Evolutionary conservation across 768 basidiomycete species (phyloP), one percentile per base, ranked within the genome.

Genomic region (Termitomyces sp.): DNA sequence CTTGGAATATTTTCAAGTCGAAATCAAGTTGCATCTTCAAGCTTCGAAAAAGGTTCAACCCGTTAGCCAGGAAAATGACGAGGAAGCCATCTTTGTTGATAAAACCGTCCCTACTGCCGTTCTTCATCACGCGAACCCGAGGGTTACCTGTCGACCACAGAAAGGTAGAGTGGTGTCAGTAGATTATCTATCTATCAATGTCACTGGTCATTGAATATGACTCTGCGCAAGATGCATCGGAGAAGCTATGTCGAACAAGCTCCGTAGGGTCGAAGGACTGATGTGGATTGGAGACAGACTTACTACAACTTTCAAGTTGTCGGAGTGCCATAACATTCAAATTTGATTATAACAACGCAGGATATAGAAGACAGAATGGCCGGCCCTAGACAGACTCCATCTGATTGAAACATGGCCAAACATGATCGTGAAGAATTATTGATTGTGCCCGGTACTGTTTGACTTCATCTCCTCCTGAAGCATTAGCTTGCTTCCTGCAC

Each of bases 401-500:
- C 23, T 18, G 38, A 55, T 43, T 20, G 49, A 60, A 67, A 67
- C 58, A 64, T n/a, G 48, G 32, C 50, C 55, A 61, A 65, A 61
- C 18, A 60, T 1, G 53, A 55, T 57, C 41, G 55, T 35, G 23
- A 43, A 41, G 53, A 54, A 54, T 53, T 52, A 40, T 20, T 6
- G 32, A 23, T 5, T 26, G 44, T 7, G 18, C 38, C 18, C 13
- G 33, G 30, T 41, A 38, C 46, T 44, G 47, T 61, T 59, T 59
- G 44, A 55, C 58, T 61, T 57, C 61, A 66, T 61, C 68, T 68
- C 64, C 67, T 67, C 69, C 65, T 67, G 88, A 90, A 85, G 88
- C 88, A 90, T 90, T 89, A 86, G 75, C 75, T 90, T 90, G 88
- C 87, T 88, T 90, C 82, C 61, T 70, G 69, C 71, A 67, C 70